Evolutionary conservation across 306 rosid genomes (phyloP).

Genomic region (Rosa lucieae): DNA sequence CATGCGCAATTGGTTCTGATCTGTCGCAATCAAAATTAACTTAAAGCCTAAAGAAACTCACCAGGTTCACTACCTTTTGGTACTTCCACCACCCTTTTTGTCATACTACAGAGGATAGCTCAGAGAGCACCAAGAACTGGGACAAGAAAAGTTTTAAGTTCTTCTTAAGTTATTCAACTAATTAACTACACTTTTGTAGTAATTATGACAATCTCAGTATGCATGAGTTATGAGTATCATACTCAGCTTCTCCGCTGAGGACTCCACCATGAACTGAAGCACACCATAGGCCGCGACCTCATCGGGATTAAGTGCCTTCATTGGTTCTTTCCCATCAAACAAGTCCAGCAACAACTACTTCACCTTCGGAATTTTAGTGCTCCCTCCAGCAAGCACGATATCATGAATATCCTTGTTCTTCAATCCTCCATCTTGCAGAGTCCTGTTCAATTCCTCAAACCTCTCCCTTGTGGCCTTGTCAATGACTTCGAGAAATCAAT

Average conservation of each 20-base stretch:
- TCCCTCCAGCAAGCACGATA: constrained; percentile 52
- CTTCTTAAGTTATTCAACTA: not conserved
- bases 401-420: constrained; percentile 45
- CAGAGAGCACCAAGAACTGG: not conserved
- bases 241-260: not conserved
- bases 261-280: not conserved
- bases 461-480: constrained; percentile 33
- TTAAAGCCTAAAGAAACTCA: too few species aligned
- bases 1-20: not conserved
- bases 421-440: constrained; percentile 44
- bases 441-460: constrained; percentile 55
- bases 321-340: constrained; percentile 55
- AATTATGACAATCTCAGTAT: not conserved
- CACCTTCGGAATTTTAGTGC: constrained; percentile 52
- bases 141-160: too few species aligned
- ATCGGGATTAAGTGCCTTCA: constrained; percentile 31
- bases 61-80: too few species aligned
- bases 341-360: constrained; percentile 48
- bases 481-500: constrained; percentile 49
- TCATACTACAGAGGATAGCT: not conserved
- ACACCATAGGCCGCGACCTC: not conserved
- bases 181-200: not conserved
- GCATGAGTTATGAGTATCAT: not conserved
- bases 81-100: not conserved
- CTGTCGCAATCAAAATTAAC: too few species aligned